Percentiles rank a stretch among this genome's conserved stretches.
Evolutionary conservation across 2,329 filamentous ascomycete genomes (phyloP).

Genomic region (Aureobasidium sp.): DNA sequence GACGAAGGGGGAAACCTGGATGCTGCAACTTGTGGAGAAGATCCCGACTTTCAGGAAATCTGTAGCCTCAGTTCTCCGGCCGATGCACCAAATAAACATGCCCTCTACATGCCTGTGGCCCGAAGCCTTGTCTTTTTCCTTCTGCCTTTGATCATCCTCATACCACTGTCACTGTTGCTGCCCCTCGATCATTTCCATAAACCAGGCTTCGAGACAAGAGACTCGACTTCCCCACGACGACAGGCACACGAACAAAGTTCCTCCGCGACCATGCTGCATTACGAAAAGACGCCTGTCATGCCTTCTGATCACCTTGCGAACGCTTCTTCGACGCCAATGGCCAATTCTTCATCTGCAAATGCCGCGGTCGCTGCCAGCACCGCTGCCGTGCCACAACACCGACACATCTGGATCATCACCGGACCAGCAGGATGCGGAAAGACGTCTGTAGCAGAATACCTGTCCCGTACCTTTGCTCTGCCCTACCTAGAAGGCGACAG

Average conservation of each 20-base stretch:
- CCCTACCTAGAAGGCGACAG: slow-evolving; percentile 48
- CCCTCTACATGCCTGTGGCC: neutral
- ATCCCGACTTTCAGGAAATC: slow-evolving; percentile 6
- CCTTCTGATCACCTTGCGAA: neutral
- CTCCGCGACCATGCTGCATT: slow-evolving; percentile 13
- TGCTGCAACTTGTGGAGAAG: slow-evolving; percentile 1
- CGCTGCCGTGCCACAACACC: slow-evolving; percentile 26
- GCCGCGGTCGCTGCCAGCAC: neutral
- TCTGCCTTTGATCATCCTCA: neutral
- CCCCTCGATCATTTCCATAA: neutral
- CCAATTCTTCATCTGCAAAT: neutral
- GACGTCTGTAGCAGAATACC: slow-evolving; percentile 43
- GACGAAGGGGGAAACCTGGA: neutral
- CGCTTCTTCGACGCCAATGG: neutral
- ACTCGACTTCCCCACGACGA: slow-evolving; percentile 9
- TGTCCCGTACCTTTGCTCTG: slow-evolving; percentile 37
- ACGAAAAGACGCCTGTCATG: slow-evolving; percentile 8
- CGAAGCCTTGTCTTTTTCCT: neutral
- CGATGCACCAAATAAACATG: neutral
- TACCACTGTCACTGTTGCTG: neutral
- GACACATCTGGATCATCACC: slow-evolving; percentile 47
- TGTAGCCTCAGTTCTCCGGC: slow-evolving; percentile 1
- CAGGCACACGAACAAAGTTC: neutral
- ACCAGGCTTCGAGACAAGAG: neutral
- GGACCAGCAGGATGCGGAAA: slow-evolving; percentile 50